These are phyloP conservation scores for Capsicum baccatum DNA, from an alignment of 257 asterid genomes.

Conservation along the genomic window DNA sequence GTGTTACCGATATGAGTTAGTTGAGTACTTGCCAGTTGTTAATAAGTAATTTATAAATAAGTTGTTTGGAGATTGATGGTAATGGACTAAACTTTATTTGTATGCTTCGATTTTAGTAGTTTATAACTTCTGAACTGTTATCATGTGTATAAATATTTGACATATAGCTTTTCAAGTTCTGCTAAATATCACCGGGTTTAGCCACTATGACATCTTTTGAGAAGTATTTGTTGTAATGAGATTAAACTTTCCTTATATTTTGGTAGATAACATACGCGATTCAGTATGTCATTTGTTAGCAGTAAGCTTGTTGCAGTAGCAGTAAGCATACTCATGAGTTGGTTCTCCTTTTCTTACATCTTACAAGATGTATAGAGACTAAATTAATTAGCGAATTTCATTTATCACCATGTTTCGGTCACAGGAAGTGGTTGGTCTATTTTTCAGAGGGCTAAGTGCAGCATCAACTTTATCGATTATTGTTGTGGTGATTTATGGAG, in stretches of 20 bases:
- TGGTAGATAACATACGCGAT: constrained; percentile 33
- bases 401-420: constrained; percentile 30
- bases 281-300: constrained; percentile 36
- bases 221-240: no score
- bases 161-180: no score
- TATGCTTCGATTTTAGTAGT: no score
- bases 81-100: no score
- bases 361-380: background rate
- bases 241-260: constrained; percentile 25
- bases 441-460: constrained; percentile 74
- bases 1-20: no score
- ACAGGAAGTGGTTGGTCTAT: constrained; percentile 70
- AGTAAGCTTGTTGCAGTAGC: constrained; percentile 70
- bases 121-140: no score
- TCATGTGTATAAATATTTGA: no score
- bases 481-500: constrained; percentile 70
- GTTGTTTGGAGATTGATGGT: no score
- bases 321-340: constrained; percentile 46
- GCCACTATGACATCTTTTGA: no score
- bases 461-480: constrained; percentile 82
- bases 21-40: no score
- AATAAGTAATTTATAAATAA: no score
- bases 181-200: no score
- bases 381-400: background rate
- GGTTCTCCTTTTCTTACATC: constrained; percentile 15